phyloP scores from a whole-genome alignment of 2,329 filamentous ascomycete species.

The Exserohilum turcica region DNA sequence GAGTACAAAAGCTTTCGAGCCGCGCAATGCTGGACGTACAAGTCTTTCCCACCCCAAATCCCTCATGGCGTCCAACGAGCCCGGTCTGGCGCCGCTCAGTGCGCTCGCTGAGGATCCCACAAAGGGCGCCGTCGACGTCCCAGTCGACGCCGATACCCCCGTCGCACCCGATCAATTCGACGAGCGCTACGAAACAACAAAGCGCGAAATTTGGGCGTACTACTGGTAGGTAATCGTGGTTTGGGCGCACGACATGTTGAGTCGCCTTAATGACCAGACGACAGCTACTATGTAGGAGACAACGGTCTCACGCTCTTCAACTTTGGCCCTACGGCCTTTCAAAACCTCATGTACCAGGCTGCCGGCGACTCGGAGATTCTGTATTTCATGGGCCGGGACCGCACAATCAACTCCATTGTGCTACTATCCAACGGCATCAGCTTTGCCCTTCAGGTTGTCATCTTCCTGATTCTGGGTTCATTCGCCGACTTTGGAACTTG shows the following conservation, averaged over 20 bases:
- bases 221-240: conserved; percentile 49
- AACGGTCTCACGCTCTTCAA: conserved; percentile 67
- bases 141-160: conserved; percentile 46
- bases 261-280: conserved; percentile 13
- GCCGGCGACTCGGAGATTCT: conserved; percentile 60
- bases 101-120: conserved; percentile 26
- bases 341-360: conserved; percentile 67
- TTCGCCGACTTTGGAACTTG: conserved; percentile 70
- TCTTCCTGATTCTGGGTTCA: conserved; percentile 60
- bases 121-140: conserved; percentile 26
- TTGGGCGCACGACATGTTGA: not conserved
- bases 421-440: conserved; percentile 69
- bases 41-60: not conserved
- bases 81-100: conserved; percentile 29
- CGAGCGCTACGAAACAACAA: conserved; percentile 57
- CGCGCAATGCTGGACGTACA: not conserved
- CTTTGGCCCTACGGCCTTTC: conserved; percentile 55
- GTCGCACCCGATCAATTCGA: conserved; percentile 62
- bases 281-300: conserved; percentile 68
- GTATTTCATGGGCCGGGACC: conserved; percentile 59
- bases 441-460: conserved; percentile 68
- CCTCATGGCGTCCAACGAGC: conserved; percentile 29
- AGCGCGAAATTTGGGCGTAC: conserved; percentile 62
- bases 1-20: conserved; percentile 8
- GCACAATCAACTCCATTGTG: conserved; percentile 53